Evolutionary conservation across 169 alveolate genomes (phyloP).

Genomic region (Babesia divergens): DNA sequence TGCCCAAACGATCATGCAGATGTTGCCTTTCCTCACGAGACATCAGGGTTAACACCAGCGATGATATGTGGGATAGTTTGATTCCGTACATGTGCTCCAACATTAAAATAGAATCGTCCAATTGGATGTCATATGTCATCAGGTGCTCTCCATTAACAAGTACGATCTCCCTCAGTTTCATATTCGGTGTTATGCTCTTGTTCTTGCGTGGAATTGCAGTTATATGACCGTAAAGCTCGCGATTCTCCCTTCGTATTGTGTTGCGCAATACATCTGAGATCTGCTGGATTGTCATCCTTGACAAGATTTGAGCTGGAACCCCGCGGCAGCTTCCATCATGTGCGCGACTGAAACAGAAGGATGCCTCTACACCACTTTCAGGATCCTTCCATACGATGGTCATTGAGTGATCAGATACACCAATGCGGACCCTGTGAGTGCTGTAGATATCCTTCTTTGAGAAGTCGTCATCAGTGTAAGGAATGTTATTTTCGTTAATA

Average conservation of each 20-base stretch:
- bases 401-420: conserved; percentile 61
- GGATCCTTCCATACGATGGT: conserved; percentile 48
- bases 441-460: conserved; percentile 9
- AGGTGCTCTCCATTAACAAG: conserved; percentile 25
- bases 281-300: conserved; percentile 34
- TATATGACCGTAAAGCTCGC: conserved; percentile 21
- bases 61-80: conserved; percentile 17
- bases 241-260: conserved; percentile 13
- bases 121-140: conserved; percentile 18
- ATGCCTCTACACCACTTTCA: conserved; percentile 24
- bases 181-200: conserved; percentile 2
- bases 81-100: conserved; percentile 41
- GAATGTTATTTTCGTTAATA: conserved; percentile 33
- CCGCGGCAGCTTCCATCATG: conserved; percentile 51
- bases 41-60: conserved; percentile 54
- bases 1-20: conserved; percentile 23
- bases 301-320: conserved; percentile 38
- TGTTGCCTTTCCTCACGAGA: conserved; percentile 27
- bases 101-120: conserved; percentile 16
- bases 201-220: conserved; percentile 17
- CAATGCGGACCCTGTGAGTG: conserved; percentile 33
- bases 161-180: conserved; percentile 32
- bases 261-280: conserved; percentile 21
- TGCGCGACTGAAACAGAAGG: conserved; percentile 30
- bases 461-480: conserved; percentile 59